These are phyloP conservation scores for Aspergillus pseudoviridinutans DNA, from an alignment of 2,329 filamentous ascomycete genomes.

Conservation along the genomic window DNA sequence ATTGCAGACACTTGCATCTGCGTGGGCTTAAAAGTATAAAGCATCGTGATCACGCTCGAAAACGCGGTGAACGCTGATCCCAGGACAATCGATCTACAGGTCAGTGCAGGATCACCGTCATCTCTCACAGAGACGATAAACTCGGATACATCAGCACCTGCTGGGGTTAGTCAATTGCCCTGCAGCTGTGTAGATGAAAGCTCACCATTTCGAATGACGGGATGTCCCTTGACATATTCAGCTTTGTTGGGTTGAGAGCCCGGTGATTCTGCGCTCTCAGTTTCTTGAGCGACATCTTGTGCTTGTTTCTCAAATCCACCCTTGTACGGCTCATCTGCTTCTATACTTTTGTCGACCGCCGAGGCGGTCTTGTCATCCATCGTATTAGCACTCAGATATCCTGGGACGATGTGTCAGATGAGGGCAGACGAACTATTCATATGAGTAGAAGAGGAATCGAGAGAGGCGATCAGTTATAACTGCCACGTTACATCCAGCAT, in stretches of 20 bases:
- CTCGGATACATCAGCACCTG: constrained; percentile 18
- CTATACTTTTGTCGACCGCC: neutral
- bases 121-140: constrained; percentile 17
- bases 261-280: neutral
- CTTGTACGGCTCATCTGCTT: neutral
- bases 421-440: neutral
- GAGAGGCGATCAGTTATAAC: neutral
- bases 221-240: constrained; percentile 17
- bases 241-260: neutral
- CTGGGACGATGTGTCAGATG: neutral
- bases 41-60: constrained; percentile 22
- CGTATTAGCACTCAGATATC: neutral
- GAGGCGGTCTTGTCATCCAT: neutral
- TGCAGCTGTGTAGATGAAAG: neutral
- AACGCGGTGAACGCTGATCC: constrained; percentile 18
- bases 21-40: constrained; percentile 19
- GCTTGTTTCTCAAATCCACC: neutral
- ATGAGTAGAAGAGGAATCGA: neutral
- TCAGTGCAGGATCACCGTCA: constrained; percentile 18
- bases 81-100: constrained; percentile 18
- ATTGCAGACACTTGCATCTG: constrained; percentile 15
- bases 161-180: neutral
- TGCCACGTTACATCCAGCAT: neutral
- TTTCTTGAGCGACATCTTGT: neutral
- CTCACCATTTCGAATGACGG: constrained; percentile 17